phyloP scores from a whole-genome alignment of 441 rosid species.

The Corymbia citriodora region DNA sequence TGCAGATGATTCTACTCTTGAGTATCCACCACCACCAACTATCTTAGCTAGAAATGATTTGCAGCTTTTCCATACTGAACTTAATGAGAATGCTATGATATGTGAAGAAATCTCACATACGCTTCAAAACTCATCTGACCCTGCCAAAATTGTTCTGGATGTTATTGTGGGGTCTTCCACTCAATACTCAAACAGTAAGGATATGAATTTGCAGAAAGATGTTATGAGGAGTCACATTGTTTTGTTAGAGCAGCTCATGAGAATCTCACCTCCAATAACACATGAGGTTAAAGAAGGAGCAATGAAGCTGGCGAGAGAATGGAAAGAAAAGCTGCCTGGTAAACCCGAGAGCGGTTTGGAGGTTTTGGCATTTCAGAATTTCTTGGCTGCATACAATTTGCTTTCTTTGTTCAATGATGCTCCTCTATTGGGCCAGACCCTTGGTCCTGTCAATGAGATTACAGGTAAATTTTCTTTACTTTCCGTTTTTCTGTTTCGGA shows the following conservation, averaged over 20 bases:
- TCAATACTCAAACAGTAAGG: slow-evolving; percentile 10
- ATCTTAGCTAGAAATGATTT: slow-evolving; percentile 1
- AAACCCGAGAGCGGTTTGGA: slow-evolving; percentile 6
- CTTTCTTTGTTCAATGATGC: slow-evolving; percentile 2
- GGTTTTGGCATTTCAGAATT: slow-evolving; percentile 21
- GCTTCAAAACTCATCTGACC: slow-evolving; percentile 26
- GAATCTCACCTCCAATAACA: slow-evolving; percentile 11
- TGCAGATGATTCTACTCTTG: slow-evolving; percentile 5
- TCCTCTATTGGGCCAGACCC: not conserved
- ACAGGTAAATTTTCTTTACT: not conserved
- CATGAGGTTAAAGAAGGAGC: slow-evolving; percentile 23
- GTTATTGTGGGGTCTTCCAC: slow-evolving; percentile 12
- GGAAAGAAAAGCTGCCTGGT: slow-evolving; percentile 20
- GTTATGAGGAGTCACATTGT: slow-evolving; percentile 9
- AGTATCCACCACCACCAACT: slow-evolving; percentile 5
- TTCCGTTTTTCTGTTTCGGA: not conserved
- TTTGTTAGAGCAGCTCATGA: slow-evolving; percentile 23
- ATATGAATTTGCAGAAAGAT: slow-evolving; percentile 12
- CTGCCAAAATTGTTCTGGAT: slow-evolving; percentile 38
- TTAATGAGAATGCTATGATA: slow-evolving; percentile 1
- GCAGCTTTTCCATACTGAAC: not conserved
- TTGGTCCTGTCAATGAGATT: not conserved
- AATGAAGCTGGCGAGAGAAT: slow-evolving; percentile 15
- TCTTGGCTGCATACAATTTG: slow-evolving; percentile 26
- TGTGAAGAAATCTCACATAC: slow-evolving; percentile 22